A percentile compares a stretch with the other conserved stretches of the same genome.
phyloP scores from a whole-genome alignment of 1,139 yeast genomes.

The Candida sp. region DNA sequence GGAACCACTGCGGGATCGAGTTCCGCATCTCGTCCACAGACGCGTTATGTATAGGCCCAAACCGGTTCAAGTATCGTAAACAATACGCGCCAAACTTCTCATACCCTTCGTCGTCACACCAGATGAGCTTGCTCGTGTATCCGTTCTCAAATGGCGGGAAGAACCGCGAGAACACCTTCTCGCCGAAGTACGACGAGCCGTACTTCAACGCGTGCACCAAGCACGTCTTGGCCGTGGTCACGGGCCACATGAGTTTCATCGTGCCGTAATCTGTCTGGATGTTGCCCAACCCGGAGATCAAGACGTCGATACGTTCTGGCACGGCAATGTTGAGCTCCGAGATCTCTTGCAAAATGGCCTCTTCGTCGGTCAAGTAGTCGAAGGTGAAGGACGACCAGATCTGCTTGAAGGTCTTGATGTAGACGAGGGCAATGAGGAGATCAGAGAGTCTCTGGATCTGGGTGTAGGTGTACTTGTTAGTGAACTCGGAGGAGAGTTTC shows the following conservation, averaged over 20 bases:
- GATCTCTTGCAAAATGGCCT: constrained; percentile 1
- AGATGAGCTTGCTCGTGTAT: constrained; percentile 4
- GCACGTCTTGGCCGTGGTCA: constrained; percentile 7
- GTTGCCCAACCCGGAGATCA: constrained; percentile 9
- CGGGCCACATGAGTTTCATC: constrained; percentile 8
- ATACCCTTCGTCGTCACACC: constrained; percentile 10
- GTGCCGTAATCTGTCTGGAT: constrained; percentile 5
- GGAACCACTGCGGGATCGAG: constrained; percentile 5
- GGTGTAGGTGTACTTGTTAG: neutral
- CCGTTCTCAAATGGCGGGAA: constrained; percentile 8
- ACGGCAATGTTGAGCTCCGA: constrained; percentile 5
- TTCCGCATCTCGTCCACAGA: neutral
- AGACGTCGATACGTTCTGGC: constrained; percentile 10
- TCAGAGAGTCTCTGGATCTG: constrained; percentile 2
- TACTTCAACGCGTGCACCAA: constrained; percentile 10
- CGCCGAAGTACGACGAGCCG: constrained; percentile 10
- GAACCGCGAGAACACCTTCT: constrained; percentile 7
- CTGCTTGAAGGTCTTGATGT: constrained; percentile 8
- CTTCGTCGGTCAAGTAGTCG: neutral
- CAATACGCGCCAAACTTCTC: constrained; percentile 5
- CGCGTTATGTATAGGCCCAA: constrained; percentile 1
- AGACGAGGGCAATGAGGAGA: constrained; percentile 4
- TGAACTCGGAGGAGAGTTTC: constrained; percentile 1
- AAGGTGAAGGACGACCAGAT: constrained; percentile 7
- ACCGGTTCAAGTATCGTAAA: constrained; percentile 6